These are phyloP conservation scores for Erodium trifolium DNA, from an alignment of 441 rosid genomes.

Conservation along the genomic window DNA sequence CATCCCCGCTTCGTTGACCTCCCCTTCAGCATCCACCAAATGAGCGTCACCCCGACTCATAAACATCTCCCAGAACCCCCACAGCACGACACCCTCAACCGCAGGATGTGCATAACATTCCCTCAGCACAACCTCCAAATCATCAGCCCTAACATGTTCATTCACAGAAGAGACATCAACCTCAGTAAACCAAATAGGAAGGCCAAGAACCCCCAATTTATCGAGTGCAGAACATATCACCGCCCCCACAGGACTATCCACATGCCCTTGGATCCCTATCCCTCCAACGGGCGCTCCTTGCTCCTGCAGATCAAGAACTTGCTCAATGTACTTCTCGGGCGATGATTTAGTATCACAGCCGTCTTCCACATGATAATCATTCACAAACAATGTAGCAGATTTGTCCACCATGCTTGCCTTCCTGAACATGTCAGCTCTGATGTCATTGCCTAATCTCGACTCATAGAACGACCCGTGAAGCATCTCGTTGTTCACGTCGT, in stretches of 20 bases:
- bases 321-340: constrained; percentile 59
- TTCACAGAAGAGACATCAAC: constrained; percentile 68
- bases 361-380: constrained; percentile 80
- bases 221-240: constrained; percentile 62
- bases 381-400: constrained; percentile 63
- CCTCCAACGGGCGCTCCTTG: constrained; percentile 84
- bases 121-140: constrained; percentile 73
- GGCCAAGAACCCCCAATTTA: constrained; percentile 57
- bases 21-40: constrained; percentile 77
- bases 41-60: constrained; percentile 56
- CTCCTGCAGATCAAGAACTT: constrained; percentile 54
- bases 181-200: constrained; percentile 89
- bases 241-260: constrained; percentile 73
- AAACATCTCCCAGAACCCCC: constrained; percentile 96
- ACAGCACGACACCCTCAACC: constrained; percentile 70
- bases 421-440: constrained; percentile 61
- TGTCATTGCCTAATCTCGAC: constrained; percentile 54
- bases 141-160: constrained; percentile 68
- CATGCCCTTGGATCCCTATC: constrained; percentile 82
- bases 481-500: constrained; percentile 94
- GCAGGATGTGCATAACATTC: constrained; percentile 89
- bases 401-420: constrained; percentile 63
- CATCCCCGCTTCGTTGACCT: constrained; percentile 67
- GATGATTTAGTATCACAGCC: constrained; percentile 54
- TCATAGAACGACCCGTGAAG: constrained; percentile 83